Conservation (phyloP, 768 basidiomycete genomes). For the Calocybe cyanea region DNA sequence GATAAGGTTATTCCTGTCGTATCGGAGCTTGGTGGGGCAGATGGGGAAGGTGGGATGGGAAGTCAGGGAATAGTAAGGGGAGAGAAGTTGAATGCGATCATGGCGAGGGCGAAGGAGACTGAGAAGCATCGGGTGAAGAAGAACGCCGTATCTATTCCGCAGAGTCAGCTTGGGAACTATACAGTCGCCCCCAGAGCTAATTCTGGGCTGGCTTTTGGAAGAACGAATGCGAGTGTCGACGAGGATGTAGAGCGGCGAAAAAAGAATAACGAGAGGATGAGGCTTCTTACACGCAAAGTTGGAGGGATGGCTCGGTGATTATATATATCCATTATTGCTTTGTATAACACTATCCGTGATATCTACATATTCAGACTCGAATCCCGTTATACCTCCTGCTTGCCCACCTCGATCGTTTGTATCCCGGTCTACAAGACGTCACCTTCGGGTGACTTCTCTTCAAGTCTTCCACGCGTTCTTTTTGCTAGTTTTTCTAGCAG, state of each 20-base stretch:
- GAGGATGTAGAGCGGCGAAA: constrained; percentile 70
- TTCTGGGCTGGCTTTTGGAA: constrained; percentile 44
- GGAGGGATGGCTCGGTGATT: not conserved
- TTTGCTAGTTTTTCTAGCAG: too few relatives aligned
- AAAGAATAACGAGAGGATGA: constrained; percentile 71
- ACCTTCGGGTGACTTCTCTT: too few relatives aligned
- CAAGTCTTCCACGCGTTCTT: too few relatives aligned
- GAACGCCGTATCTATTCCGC: constrained; percentile 83
- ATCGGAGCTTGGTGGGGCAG: constrained; percentile 30
- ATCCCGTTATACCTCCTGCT: too few relatives aligned
- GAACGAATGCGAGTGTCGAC: constrained; percentile 59
- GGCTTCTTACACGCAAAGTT: constrained; percentile 54
- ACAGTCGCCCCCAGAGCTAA: constrained; percentile 70
- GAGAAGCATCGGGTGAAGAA: constrained; percentile 69
- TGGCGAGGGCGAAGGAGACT: constrained; percentile 60
- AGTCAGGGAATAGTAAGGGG: constrained; percentile 25
- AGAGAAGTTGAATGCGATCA: constrained; percentile 65
- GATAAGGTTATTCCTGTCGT: constrained; percentile 67
- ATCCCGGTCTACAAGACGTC: too few relatives aligned
- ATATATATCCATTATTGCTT: too few relatives aligned
- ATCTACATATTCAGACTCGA: too few relatives aligned
- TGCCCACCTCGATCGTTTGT: too few relatives aligned
- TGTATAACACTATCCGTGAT: too few relatives aligned
- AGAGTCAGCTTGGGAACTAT: constrained; percentile 71
- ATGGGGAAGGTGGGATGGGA: constrained; percentile 27